Base-by-base conservation (phyloP, 129 eudicot species). In the Chrysanthemum makinoi region DNA sequence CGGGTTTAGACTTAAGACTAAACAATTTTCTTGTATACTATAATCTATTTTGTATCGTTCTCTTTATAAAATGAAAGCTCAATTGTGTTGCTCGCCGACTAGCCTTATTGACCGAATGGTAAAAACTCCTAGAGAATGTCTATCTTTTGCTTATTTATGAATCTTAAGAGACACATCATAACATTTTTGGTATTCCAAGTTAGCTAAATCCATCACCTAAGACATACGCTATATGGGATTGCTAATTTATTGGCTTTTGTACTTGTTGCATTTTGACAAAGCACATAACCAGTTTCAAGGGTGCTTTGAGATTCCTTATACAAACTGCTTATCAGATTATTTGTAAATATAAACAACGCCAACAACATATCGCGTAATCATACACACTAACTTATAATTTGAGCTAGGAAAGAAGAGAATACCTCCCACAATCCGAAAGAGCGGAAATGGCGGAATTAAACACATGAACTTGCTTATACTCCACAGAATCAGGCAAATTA, bases 401-500 rank as follows among this genome's bases (percentile, higher is more conserved):
- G 35, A n/a, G 61, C 47, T 39, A 64, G n/a, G 47, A 35, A 15
- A 44, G 5, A 62, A n/a, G 7, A n/a, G 15, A 39, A 44, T 85
- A 93, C 98, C 98, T 93, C 64, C 86, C 83, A 65, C 90, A 83
- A 80, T 44, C 79, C 20, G 87, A 79, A 44, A 93, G 87, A 62
- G 91, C 96, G 0, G 95, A 89, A 57, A 93, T 79, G 6, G 95
- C 95, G 5, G 96, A 84, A 85, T 85, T 87, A 68, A 80, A 94
- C 76, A 94, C 97, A 80, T 78, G 84, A 75, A 86, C 96, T 75
- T 71, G 75, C 76, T 72, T 82, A 57, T 83, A 89, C 49, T 70
- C 78, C 70, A 35, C 64, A 9, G 65, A 60, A 66, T 72, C 58
- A 1, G 97, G 96, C 68, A 94, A 75, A 85, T 89, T 94, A 33